Percentiles rank a stretch among this genome's conserved stretches.
Conservation (phyloP, 73 alveolate genomes). For the Urostyla sp. region DNA sequence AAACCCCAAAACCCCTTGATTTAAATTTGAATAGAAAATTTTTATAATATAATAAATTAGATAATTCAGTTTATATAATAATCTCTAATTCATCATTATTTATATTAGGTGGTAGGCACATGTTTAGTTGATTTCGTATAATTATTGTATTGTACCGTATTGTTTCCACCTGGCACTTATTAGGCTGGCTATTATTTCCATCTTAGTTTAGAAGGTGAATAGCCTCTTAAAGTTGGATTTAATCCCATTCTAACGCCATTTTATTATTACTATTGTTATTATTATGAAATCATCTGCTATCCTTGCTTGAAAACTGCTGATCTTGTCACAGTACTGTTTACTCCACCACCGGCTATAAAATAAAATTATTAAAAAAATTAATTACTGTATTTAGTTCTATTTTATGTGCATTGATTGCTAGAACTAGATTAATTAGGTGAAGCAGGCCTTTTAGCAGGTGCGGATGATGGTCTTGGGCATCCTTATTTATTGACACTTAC, state of each 20-base stretch:
- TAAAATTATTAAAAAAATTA: not conserved
- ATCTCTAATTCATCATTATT: not conserved
- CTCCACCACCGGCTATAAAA: not conserved
- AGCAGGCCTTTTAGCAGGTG: constrained; percentile 44
- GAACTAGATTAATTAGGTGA: constrained; percentile 17
- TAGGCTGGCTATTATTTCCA: constrained; percentile 16
- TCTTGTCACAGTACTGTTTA: constrained; percentile 41
- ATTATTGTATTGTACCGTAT: constrained; percentile 20
- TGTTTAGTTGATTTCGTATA: constrained; percentile 50
- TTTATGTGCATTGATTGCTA: not conserved
- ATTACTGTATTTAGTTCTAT: constrained; percentile 38
- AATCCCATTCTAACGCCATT: constrained; percentile 40
- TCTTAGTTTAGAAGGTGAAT: constrained; percentile 44
- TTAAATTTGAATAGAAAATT: no score
- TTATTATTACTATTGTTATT: not conserved
- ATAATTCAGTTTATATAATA: not conserved
- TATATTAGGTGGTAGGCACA: constrained; percentile 18
- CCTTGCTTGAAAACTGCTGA: constrained; percentile 52
- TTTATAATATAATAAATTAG: not conserved
- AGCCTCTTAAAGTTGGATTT: constrained; percentile 48
- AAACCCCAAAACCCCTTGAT: no score
- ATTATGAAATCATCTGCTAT: not conserved
- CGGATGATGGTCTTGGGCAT: constrained; percentile 34
- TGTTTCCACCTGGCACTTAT: not conserved
- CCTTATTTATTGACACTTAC: constrained; percentile 19